Conservation (phyloP, 2,329 filamentous ascomycete species). For the Penicillium corylophilum region DNA sequence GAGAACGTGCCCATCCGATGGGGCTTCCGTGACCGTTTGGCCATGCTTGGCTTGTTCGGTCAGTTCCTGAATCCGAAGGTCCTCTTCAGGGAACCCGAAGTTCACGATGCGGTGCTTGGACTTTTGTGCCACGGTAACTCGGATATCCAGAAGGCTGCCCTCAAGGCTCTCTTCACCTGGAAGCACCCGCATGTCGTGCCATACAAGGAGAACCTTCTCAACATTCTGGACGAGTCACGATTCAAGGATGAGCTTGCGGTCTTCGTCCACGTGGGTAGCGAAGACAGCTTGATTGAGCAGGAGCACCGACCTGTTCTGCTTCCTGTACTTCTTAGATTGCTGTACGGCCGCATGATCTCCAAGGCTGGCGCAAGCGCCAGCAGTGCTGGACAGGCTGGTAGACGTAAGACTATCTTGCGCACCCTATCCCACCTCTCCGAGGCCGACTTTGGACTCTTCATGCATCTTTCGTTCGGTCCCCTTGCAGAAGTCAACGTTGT, state of each 20-base stretch:
- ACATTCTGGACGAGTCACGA: constrained; percentile 82
- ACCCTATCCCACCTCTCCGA: constrained; percentile 75
- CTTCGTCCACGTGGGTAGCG: constrained; percentile 70
- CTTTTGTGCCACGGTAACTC: constrained; percentile 84
- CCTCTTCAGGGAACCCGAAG: constrained; percentile 72
- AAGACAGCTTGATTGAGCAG: constrained; percentile 66
- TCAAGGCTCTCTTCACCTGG: constrained; percentile 87
- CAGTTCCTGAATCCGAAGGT: constrained; percentile 85
- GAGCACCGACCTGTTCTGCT: constrained; percentile 73
- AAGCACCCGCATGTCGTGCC: constrained; percentile 72
- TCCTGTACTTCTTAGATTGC: constrained; percentile 78
- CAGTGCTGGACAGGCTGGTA: constrained; percentile 76
- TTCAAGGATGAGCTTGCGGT: constrained; percentile 94
- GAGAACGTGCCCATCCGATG: constrained; percentile 32
- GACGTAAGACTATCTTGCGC: constrained; percentile 70
- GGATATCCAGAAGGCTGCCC: constrained; percentile 80
- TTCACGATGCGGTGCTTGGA: constrained; percentile 71
- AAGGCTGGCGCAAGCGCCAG: constrained; percentile 75
- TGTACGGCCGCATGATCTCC: constrained; percentile 87
- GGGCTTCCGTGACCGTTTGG: constrained; percentile 71
- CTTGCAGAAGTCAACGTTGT: constrained; percentile 63
- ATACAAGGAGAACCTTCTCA: constrained; percentile 83
- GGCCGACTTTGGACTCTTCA: constrained; percentile 73
- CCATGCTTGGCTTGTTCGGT: constrained; percentile 75
- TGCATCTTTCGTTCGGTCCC: constrained; percentile 75